Percentiles rank a stretch among this genome's conserved stretches.
Evolutionary conservation across 306 rosid species (phyloP).

Genomic region (Castanea mollissima): DNA sequence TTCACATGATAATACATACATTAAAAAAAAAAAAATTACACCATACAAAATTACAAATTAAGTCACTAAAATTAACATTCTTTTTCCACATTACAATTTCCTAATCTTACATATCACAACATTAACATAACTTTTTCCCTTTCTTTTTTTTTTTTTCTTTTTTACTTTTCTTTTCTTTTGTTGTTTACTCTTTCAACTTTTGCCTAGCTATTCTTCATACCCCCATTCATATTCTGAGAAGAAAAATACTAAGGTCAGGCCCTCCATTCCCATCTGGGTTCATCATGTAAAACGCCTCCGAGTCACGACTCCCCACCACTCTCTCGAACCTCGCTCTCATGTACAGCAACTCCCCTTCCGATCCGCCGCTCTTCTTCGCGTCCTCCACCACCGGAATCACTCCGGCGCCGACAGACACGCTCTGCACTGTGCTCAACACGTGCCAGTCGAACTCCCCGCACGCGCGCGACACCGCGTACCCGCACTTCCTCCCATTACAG

Average conservation of each 20-base stretch:
- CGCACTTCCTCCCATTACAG: slow-evolving; percentile 80
- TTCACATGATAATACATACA: background rate
- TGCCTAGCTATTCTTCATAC: background rate
- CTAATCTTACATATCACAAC: background rate
- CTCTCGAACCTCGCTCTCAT: slow-evolving; percentile 94
- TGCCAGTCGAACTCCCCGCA: slow-evolving; percentile 70
- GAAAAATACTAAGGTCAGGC: slow-evolving; percentile 90
- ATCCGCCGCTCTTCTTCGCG: slow-evolving; percentile 20
- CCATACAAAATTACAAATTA: background rate
- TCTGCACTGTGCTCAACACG: slow-evolving; percentile 64
- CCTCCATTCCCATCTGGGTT: slow-evolving; percentile 90
- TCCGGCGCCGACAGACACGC: slow-evolving; percentile 89
- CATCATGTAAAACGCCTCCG: slow-evolving; percentile 95
- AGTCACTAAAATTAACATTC: background rate
- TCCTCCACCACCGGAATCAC: slow-evolving; percentile 73
- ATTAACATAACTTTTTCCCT: background rate
- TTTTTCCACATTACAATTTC: background rate
- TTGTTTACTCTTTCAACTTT: background rate
- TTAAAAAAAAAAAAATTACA: background rate
- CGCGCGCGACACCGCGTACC: slow-evolving; percentile 58
- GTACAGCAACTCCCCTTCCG: slow-evolving; percentile 85
- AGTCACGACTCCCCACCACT: slow-evolving; percentile 94
- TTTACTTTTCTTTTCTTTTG: background rate
- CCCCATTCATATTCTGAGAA: slow-evolving; percentile 57
- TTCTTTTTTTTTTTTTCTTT: background rate